Evolutionary conservation across 306 rosid species (phyloP).

Genomic region (Canavalia gladiata): DNA sequence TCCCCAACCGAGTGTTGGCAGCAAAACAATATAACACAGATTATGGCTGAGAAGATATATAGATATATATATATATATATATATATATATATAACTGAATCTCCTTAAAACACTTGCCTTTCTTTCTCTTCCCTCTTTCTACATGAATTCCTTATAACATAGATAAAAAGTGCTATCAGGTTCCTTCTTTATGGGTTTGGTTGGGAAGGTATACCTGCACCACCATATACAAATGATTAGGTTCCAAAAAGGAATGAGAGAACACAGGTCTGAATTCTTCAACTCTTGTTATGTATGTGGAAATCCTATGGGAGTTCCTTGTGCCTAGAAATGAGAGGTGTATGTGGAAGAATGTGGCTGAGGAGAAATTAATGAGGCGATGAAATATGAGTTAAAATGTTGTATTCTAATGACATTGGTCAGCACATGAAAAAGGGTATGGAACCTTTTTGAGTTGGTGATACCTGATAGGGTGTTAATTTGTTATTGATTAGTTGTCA

Average conservation of each 20-base stretch:
- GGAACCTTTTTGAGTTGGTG: constrained; percentile 46
- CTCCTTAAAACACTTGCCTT: constrained; percentile 43
- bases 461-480: constrained; percentile 23
- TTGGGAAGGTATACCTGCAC: constrained; percentile 53
- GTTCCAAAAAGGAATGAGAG: constrained; percentile 35
- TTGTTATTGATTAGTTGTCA: constrained; percentile 44
- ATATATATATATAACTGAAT: not conserved
- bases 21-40: not conserved
- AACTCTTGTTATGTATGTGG: constrained; percentile 38
- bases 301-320: constrained; percentile 50
- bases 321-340: constrained; percentile 55
- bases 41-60: not conserved
- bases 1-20: constrained; percentile 26
- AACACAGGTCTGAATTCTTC: constrained; percentile 50
- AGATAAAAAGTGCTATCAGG: constrained; percentile 11
- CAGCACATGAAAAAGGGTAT: constrained; percentile 43
- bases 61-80: too few species aligned
- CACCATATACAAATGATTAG: constrained; percentile 47
- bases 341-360: constrained; percentile 47
- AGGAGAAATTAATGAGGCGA: constrained; percentile 25
- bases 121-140: constrained; percentile 8
- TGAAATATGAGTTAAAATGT: constrained; percentile 37
- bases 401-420: constrained; percentile 46
- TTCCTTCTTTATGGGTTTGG: constrained; percentile 50
- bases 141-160: constrained; percentile 29